Evolutionary conservation across 2,329 filamentous ascomycete genomes (phyloP).

Genomic region (Colletotrichum siamense): DNA sequence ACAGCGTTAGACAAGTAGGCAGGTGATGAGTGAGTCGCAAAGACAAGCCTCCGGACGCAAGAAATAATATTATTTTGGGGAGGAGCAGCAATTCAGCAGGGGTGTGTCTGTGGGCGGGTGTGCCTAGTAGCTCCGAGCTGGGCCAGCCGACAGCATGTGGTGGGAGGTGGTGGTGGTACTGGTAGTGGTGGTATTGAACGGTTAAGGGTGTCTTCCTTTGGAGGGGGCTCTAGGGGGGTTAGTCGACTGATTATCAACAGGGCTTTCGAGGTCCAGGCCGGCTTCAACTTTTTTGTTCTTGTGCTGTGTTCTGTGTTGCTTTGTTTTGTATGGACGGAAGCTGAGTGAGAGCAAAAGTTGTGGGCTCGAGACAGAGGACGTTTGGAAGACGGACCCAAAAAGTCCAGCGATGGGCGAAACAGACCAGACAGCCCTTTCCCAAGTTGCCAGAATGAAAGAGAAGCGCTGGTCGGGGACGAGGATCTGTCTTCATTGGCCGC

Average conservation of each 20-base stretch:
- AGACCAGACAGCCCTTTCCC: conserved; percentile 15
- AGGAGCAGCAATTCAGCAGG: conserved; percentile 24
- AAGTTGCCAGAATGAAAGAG: conserved; percentile 6
- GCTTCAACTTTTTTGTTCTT: conserved; percentile 1
- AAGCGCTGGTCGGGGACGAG: conserved; percentile 21
- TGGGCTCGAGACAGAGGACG: conserved; percentile 17
- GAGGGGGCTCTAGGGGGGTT: neutral
- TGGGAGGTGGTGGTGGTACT: conserved; percentile 11
- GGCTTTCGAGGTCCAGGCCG: conserved; percentile 16
- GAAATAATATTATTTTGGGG: conserved; percentile 28
- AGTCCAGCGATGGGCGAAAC: conserved; percentile 17
- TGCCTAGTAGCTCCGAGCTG: conserved; percentile 20
- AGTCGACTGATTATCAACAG: conserved; percentile 18
- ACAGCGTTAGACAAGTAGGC: conserved; percentile 1
- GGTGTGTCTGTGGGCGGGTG: conserved; percentile 25
- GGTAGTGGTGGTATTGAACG: conserved; percentile 16
- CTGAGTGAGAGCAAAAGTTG: conserved; percentile 15
- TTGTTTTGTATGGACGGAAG: neutral
- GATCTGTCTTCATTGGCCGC: conserved; percentile 5
- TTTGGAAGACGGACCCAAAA: conserved; percentile 6
- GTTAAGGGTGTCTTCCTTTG: neutral
- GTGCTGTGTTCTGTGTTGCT: neutral
- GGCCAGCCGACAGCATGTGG: conserved; percentile 20
- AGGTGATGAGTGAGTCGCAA: conserved; percentile 22
- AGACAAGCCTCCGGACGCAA: conserved; percentile 18